Conservation (phyloP, 2,329 filamentous ascomycete species). For the Ophiobolus disseminans region DNA sequence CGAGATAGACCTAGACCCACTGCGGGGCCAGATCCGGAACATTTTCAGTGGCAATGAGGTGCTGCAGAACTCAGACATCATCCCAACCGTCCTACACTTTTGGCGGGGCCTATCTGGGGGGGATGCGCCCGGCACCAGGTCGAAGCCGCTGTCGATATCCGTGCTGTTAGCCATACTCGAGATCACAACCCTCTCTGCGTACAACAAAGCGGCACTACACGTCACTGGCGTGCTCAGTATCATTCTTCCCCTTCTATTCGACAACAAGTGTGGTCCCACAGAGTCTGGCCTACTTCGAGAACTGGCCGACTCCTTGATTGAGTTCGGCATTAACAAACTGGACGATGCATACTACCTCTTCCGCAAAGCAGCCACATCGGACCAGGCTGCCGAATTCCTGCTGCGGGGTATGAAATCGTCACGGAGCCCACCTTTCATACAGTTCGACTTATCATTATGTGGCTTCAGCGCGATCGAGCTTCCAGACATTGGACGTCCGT, state of each 20-base stretch:
- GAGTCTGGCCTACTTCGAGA: constrained; percentile 61
- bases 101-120: constrained; percentile 46
- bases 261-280: constrained; percentile 39
- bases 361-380: constrained; percentile 60
- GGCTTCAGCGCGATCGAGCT: constrained; percentile 92
- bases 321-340: constrained; percentile 79
- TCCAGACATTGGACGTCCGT: constrained; percentile 80
- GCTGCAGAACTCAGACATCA: constrained; percentile 50
- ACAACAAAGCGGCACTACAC: constrained; percentile 49
- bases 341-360: constrained; percentile 82
- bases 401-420: constrained; percentile 77
- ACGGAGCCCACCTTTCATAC: constrained; percentile 81
- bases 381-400: constrained; percentile 70
- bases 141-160: constrained; percentile 45
- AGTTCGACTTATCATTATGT: constrained; percentile 88
- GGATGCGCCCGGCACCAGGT: constrained; percentile 39
- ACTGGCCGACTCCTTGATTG: constrained; percentile 73
- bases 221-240: constrained; percentile 45
- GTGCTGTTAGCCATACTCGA: constrained; percentile 46
- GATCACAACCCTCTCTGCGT: constrained; percentile 44
- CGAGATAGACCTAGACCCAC: constrained; percentile 34
- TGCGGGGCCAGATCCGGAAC: constrained; percentile 39
- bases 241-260: constrained; percentile 45
- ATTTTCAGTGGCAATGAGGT: constrained; percentile 51
- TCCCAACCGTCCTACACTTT: constrained; percentile 49